A percentile compares a stretch with the other conserved stretches of the same genome.
These are phyloP conservation scores for Alliaria petiolata DNA, from an alignment of 345 rosid species.

Conservation along the genomic window DNA sequence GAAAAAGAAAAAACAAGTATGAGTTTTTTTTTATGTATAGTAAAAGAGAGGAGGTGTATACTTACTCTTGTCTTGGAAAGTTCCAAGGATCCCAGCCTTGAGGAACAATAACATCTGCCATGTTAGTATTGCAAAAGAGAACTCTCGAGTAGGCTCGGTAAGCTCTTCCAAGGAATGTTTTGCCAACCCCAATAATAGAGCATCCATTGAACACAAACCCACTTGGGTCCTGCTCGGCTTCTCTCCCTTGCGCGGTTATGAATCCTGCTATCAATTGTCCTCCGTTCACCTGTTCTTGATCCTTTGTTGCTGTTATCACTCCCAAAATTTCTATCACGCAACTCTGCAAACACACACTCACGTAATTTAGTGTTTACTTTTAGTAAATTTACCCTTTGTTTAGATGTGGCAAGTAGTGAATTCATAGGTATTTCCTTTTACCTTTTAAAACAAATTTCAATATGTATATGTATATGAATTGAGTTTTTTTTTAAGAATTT, in stretches of 20 bases:
- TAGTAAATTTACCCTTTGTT: background rate
- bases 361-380: background rate
- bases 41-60: background rate
- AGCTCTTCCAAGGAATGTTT: constrained; percentile 37
- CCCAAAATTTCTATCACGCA: background rate
- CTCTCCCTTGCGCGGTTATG: constrained; percentile 41
- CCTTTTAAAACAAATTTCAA: too few species aligned
- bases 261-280: constrained; percentile 12
- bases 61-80: constrained; percentile 31
- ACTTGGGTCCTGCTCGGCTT: background rate
- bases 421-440: too few species aligned
- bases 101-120: constrained; percentile 15
- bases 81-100: constrained; percentile 39
- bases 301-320: background rate
- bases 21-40: too few species aligned
- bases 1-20: too few species aligned
- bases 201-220: constrained; percentile 35
- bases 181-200: constrained; percentile 18
- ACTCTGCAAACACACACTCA: background rate
- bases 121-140: constrained; percentile 13
- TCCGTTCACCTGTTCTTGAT: background rate
- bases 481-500: background rate
- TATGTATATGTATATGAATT: background rate
- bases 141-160: constrained; percentile 30
- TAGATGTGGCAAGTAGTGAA: background rate